phyloP scores from a whole-genome alignment of 2,329 filamentous ascomycete species.

The Neospermospora avenae region DNA sequence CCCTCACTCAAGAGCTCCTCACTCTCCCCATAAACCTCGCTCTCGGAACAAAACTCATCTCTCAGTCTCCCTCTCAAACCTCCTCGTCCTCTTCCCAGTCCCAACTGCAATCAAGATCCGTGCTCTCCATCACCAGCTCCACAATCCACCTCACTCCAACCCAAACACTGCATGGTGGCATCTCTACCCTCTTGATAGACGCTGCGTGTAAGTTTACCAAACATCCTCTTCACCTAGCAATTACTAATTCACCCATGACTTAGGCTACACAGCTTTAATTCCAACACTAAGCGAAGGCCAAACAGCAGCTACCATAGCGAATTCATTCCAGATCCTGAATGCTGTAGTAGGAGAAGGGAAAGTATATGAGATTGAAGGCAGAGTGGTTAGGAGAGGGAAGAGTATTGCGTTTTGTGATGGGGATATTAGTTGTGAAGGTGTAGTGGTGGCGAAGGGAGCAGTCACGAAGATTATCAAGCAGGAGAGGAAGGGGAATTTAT shows the following conservation, averaged over 20 bases:
- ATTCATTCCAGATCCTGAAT: slow-evolving; percentile 9
- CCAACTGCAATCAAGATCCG: neutral
- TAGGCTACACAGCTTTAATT: slow-evolving; percentile 8
- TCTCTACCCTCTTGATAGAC: slow-evolving; percentile 5
- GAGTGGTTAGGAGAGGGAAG: slow-evolving; percentile 8
- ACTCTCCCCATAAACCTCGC: neutral
- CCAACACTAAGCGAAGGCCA: slow-evolving; percentile 4
- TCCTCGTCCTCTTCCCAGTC: neutral
- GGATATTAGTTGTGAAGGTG: slow-evolving; percentile 10
- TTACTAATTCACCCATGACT: too few species aligned
- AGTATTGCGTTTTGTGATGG: slow-evolving; percentile 14
- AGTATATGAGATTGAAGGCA: slow-evolving; percentile 6
- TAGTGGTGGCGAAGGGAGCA: slow-evolving; percentile 5
- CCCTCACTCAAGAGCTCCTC: neutral
- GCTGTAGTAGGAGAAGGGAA: slow-evolving; percentile 7
- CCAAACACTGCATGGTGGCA: slow-evolving; percentile 4
- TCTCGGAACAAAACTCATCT: slow-evolving; percentile 7
- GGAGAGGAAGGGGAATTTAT: slow-evolving; percentile 1
- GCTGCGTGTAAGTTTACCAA: too few species aligned
- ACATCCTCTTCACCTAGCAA: too few species aligned
- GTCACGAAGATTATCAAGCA: slow-evolving; percentile 3
- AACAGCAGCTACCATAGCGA: slow-evolving; percentile 5
- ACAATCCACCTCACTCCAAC: neutral
- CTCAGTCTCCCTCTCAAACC: neutral
- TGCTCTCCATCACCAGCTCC: neutral